phyloP scores from a whole-genome alignment of 331 rosid species.

The Arachis monticola region DNA sequence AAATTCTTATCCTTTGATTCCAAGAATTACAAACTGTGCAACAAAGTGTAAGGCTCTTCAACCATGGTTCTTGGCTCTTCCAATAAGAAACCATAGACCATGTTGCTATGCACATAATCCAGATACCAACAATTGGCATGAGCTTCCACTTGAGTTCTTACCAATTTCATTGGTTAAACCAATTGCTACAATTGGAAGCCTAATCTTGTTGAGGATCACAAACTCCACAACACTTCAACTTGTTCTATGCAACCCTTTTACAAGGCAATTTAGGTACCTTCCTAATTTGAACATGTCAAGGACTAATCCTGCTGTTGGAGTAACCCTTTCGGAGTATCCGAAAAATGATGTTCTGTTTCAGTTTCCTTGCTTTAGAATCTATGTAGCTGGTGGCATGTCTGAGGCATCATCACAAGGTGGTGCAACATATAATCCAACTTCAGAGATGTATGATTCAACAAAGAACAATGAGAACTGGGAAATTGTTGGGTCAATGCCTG shows the following conservation, averaged over 20 bases:
- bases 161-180: constrained; percentile 35
- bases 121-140: constrained; percentile 47
- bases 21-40: not conserved
- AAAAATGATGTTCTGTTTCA: constrained; percentile 14
- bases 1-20: constrained; percentile 19
- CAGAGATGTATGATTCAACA: constrained; percentile 63
- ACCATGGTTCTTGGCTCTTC: constrained; percentile 67
- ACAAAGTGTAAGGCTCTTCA: constrained; percentile 10
- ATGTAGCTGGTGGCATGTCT: constrained; percentile 70
- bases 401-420: constrained; percentile 44
- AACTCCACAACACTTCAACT: constrained; percentile 45
- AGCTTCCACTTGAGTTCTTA: constrained; percentile 53
- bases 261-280: constrained; percentile 52
- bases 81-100: constrained; percentile 39
- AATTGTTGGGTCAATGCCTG: constrained; percentile 50
- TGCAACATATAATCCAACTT: constrained; percentile 43
- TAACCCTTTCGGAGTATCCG: constrained; percentile 22
- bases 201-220: constrained; percentile 46
- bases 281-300: constrained; percentile 52
- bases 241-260: constrained; percentile 61
- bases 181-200: constrained; percentile 46
- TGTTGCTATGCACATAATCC: constrained; percentile 58
- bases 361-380: constrained; percentile 43
- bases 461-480: constrained; percentile 39
- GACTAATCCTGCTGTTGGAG: constrained; percentile 63